Evolutionary conservation across 2,329 filamentous ascomycete genomes (phyloP), one percentile per base, ranked within the genome.

Genomic region (Fusarium temperatum): DNA sequence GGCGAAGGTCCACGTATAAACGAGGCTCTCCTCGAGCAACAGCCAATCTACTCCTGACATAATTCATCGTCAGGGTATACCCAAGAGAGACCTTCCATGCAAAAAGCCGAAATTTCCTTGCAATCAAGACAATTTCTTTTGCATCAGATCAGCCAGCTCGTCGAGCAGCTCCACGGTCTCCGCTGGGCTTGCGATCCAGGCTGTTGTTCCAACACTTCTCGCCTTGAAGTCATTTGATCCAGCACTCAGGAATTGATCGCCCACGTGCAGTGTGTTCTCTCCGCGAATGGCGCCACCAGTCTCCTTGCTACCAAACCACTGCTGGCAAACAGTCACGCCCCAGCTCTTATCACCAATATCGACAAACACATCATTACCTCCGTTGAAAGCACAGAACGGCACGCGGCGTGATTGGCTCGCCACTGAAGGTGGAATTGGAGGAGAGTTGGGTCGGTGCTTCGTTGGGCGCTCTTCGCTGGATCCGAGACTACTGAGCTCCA

Each of bases 291-390:
- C 78, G 14, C 81, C 77, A 26, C 81, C 77, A 32, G 68, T 79
- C 22, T 77, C 76, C 54, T 76, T 79, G 58, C 80, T 90, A 28
- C 93, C 93, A 81, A 98, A 98, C 86, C 94, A 98, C 66, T 92
- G 89, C 85, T 99, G 96, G 81, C 95, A 98, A 8, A 95, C 94
- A 39, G 93, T 88, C 6, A 99, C 96, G 73, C 96, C 96, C 93
- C 95, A 97, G 60, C 92, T 95, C 85, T 99, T 99, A 84, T 99
- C 96, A 63, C 96, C 96, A 79, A 99, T 98, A 81, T 99, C 96
- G 61, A 99, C 95, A 83, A 99, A 99, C 47, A 98, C 95, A 81
- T 99, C 96, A 71, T 96, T 96, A 17, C 96, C 96, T 61, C 96
- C 96, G 82, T 99, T 99, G 86, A 99, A 99, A 28, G 96, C 96